Conservation (phyloP, 768 basidiomycete genomes). For the Sporobolomyces roseus region DNA sequence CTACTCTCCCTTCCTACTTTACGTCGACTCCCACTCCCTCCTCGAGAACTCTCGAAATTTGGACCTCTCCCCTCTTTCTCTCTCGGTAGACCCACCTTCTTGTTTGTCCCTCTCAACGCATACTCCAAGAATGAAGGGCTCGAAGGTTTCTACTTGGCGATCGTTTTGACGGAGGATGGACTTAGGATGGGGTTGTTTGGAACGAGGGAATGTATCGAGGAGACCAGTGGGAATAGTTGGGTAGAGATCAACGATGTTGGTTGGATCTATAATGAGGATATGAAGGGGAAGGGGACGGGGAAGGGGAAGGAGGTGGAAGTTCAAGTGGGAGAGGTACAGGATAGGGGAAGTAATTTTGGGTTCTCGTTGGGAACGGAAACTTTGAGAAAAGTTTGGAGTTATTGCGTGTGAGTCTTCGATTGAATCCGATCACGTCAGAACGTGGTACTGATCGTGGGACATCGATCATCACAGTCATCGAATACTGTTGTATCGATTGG, state of each 20-base stretch:
- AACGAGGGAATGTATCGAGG: slow-evolving; percentile 41
- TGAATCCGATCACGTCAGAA: not conserved
- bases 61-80: slow-evolving; percentile 56
- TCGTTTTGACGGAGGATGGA: slow-evolving; percentile 71
- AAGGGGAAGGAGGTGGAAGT: slow-evolving; percentile 3
- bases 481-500: slow-evolving; percentile 82
- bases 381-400: slow-evolving; percentile 69
- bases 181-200: slow-evolving; percentile 79
- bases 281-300: not conserved
- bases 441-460: not conserved
- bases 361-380: slow-evolving; percentile 66
- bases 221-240: slow-evolving; percentile 10
- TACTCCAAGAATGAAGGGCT: slow-evolving; percentile 55
- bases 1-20: slow-evolving; percentile 19
- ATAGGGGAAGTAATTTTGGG: slow-evolving; percentile 30
- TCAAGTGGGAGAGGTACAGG: not conserved
- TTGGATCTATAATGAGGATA: slow-evolving; percentile 32
- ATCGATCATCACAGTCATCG: slow-evolving; percentile 60
- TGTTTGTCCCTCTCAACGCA: slow-evolving; percentile 20
- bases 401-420: slow-evolving; percentile 65
- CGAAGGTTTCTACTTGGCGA: slow-evolving; percentile 74
- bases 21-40: slow-evolving; percentile 15
- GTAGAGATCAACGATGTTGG: slow-evolving; percentile 43
- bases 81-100: slow-evolving; percentile 65
- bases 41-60: slow-evolving; percentile 65